phyloP scores from a whole-genome alignment of 164 flowering plant genomes.

The Malania oleifera region DNA sequence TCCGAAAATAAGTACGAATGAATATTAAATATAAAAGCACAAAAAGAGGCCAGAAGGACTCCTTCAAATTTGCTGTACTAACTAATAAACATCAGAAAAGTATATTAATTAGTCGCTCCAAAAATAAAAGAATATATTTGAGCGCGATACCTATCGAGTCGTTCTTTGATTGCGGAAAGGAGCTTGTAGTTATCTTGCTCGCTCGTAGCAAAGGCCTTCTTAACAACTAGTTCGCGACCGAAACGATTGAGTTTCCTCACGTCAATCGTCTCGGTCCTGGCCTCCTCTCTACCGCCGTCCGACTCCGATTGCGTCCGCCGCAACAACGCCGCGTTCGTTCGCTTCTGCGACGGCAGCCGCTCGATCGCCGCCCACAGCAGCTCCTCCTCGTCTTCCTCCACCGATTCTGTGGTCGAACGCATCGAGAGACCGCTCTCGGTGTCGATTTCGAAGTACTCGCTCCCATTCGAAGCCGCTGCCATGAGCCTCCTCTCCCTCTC shows the following conservation, averaged over 20 bases:
- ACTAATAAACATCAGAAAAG: slow-evolving; percentile 1
- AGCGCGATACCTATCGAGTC: slow-evolving; percentile 54
- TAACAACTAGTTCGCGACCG: slow-evolving; percentile 53
- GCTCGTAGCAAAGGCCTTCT: slow-evolving; percentile 64
- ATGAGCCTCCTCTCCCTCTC: slow-evolving; percentile 8
- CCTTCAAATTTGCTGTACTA: no score
- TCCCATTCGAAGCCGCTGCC: slow-evolving; percentile 63
- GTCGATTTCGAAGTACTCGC: slow-evolving; percentile 60
- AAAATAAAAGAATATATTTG: not conserved
- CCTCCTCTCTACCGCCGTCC: slow-evolving; percentile 1
- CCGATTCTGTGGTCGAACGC: slow-evolving; percentile 60
- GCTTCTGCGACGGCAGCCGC: slow-evolving; percentile 58
- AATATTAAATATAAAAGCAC: no score
- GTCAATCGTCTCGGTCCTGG: slow-evolving; percentile 44
- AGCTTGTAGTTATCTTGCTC: slow-evolving; percentile 74
- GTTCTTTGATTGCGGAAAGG: slow-evolving; percentile 66
- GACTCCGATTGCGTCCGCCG: slow-evolving; percentile 26
- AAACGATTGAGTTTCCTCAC: slow-evolving; percentile 56
- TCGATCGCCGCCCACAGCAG: slow-evolving; percentile 75
- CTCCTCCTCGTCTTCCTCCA: slow-evolving; percentile 62
- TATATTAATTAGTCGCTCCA: not conserved
- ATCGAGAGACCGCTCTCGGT: slow-evolving; percentile 22
- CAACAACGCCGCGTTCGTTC: slow-evolving; percentile 49
- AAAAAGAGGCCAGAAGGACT: no score
- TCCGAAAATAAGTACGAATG: no score